Evolutionary conservation across 805 yeast genomes (phyloP).

Genomic region (Millerozyma miso): DNA sequence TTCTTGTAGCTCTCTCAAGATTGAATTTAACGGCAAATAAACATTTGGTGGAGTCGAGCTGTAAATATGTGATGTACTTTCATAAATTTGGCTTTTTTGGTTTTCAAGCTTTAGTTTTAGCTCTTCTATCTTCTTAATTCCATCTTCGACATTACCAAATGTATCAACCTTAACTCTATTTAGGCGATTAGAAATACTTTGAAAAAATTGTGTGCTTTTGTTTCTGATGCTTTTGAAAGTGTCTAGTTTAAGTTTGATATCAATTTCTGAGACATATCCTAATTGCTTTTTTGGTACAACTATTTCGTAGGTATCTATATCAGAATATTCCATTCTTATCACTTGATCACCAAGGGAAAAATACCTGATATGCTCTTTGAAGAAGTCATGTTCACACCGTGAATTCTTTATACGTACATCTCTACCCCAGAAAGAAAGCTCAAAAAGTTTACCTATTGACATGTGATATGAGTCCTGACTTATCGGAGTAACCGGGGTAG

Average conservation of each 20-base stretch:
- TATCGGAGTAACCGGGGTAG: constrained; percentile 77
- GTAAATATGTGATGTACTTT: constrained; percentile 50
- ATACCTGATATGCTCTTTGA: constrained; percentile 76
- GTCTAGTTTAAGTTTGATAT: constrained; percentile 64
- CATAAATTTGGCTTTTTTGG: constrained; percentile 47
- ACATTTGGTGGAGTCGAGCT: constrained; percentile 54
- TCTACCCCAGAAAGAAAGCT: constrained; percentile 70
- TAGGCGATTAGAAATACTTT: constrained; percentile 65
- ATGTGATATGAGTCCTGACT: constrained; percentile 84
- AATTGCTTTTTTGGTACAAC: constrained; percentile 70
- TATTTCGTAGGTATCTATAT: constrained; percentile 73
- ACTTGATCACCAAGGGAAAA: constrained; percentile 79
- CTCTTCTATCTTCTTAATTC: constrained; percentile 53
- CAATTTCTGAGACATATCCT: constrained; percentile 67
- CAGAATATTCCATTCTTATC: constrained; percentile 72
- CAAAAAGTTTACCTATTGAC: constrained; percentile 91
- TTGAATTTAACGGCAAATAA: constrained; percentile 65
- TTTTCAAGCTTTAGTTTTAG: constrained; percentile 48
- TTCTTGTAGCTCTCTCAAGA: constrained; percentile 70
- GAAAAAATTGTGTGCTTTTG: constrained; percentile 60
- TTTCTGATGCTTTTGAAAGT: constrained; percentile 49
- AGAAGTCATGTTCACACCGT: constrained; percentile 75
- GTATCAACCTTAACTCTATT: constrained; percentile 74
- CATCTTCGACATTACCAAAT: constrained; percentile 66
- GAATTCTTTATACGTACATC: constrained; percentile 18